Conservation (phyloP, 2,329 filamentous ascomycete genomes). For the Podosphaera leucotricha region DNA sequence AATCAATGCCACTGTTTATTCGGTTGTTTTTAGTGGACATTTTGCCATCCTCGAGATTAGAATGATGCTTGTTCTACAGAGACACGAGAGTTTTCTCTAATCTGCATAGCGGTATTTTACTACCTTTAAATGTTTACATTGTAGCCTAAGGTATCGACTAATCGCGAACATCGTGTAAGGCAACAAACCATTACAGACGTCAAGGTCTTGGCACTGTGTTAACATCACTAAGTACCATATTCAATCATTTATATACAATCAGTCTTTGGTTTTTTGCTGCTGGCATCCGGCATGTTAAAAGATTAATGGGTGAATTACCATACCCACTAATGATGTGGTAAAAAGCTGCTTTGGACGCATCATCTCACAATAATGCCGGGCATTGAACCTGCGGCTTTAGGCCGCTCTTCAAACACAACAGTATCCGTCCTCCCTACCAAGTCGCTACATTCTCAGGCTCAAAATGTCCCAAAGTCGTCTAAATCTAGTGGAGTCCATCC, state of each 20-base stretch:
- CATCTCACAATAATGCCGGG: conserved; percentile 30
- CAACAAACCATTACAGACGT: too few species aligned
- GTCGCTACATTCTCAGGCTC: conserved; percentile 28
- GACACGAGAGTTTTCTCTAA: too few species aligned
- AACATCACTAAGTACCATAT: not conserved
- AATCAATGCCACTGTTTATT: conserved; percentile 56
- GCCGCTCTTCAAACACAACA: conserved; percentile 33
- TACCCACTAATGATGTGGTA: conserved; percentile 9
- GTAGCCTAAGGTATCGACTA: too few species aligned
- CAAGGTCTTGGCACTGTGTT: conserved; percentile 1
- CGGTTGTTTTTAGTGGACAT: conserved; percentile 26
- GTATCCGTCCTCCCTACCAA: conserved; percentile 35
- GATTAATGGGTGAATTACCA: conserved; percentile 13
- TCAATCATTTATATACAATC: too few species aligned
- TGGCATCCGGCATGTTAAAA: conserved; percentile 7
- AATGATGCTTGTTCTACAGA: too few species aligned
- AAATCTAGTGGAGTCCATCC: conserved; percentile 40
- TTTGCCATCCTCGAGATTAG: conserved; percentile 9
- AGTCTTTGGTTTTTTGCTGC: conserved; percentile 5
- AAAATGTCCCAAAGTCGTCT: conserved; percentile 21
- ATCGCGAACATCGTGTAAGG: too few species aligned
- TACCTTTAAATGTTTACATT: too few species aligned
- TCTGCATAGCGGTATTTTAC: too few species aligned
- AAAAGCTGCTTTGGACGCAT: conserved; percentile 10
- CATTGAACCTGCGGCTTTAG: conserved; percentile 46